Conservation (phyloP, 371 early-diverging fungal genomes). For the Syncephalastrum contaminatum region DNA sequence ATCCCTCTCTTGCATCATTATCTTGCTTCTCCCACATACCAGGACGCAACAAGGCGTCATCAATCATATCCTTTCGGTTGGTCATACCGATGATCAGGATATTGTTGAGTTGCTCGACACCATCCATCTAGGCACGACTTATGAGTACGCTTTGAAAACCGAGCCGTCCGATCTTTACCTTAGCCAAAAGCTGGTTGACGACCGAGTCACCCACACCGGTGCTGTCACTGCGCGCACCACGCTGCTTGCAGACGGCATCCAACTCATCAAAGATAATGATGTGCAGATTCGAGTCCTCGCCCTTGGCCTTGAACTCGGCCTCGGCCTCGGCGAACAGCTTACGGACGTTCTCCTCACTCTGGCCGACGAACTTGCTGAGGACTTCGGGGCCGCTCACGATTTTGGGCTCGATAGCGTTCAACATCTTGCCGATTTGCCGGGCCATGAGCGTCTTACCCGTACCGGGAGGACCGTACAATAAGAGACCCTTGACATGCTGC, state of each 20-base stretch:
- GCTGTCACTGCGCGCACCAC: conserved; percentile 91
- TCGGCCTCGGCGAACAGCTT: conserved; percentile 99
- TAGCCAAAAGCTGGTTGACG: conserved; percentile 98
- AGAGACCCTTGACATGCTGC: conserved; percentile 89
- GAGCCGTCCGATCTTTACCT: conserved; percentile 52
- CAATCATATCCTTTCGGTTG: conserved; percentile 98
- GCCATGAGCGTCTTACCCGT: conserved; percentile 99
- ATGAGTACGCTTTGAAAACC: not conserved
- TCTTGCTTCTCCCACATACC: conserved; percentile 34
- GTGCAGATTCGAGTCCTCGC: conserved; percentile 93
- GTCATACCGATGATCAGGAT: conserved; percentile 99
- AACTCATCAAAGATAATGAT: conserved; percentile 99
- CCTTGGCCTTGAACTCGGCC: conserved; percentile 92
- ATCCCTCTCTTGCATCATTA: not conserved
- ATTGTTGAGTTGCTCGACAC: conserved; percentile 97
- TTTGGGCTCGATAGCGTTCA: conserved; percentile 96
- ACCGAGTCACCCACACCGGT: conserved; percentile 99
- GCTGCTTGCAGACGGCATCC: conserved; percentile 99
- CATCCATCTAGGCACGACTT: conserved; percentile 82
- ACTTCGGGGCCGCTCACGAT: conserved; percentile 99
- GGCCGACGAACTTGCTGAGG: conserved; percentile 99
- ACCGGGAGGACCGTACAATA: conserved; percentile 95
- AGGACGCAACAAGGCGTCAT: conserved; percentile 96
- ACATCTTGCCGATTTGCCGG: conserved; percentile 98
- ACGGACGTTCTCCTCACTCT: conserved; percentile 98